Evolutionary conservation across 2,329 filamentous ascomycete genomes (phyloP).

Genomic region (Arthroderma sp.): DNA sequence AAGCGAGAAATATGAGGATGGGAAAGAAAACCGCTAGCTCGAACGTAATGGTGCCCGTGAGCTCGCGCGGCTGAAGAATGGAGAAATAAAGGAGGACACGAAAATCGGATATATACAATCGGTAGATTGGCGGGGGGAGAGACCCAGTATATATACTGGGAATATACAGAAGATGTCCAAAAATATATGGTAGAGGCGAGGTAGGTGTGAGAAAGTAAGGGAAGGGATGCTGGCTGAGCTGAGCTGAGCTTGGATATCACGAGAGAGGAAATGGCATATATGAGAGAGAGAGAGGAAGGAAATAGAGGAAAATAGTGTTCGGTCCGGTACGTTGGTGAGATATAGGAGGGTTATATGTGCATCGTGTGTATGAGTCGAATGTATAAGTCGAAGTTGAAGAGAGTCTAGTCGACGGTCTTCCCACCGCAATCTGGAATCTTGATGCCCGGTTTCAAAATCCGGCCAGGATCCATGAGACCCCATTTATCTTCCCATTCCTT

Average conservation of each 20-base stretch:
- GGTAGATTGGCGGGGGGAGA: too few relatives aligned
- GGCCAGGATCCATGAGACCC: constrained; percentile 77
- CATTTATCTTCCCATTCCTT: constrained; percentile 91
- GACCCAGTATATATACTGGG: not conserved
- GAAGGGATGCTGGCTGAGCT: too few relatives aligned
- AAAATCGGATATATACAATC: too few relatives aligned
- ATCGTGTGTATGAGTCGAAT: too few relatives aligned
- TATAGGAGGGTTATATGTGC: not conserved
- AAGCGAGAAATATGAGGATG: not conserved
- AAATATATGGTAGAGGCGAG: not conserved
- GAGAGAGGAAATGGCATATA: not conserved
- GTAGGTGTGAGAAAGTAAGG: too few relatives aligned
- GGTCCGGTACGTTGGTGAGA: too few relatives aligned
- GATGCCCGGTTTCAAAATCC: constrained; percentile 72
- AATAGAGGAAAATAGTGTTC: not conserved
- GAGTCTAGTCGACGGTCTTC: constrained; percentile 43
- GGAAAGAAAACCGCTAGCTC: not conserved
- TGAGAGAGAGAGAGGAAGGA: not conserved
- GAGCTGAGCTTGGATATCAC: too few relatives aligned
- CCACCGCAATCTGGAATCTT: constrained; percentile 80
- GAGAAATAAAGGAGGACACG: too few relatives aligned
- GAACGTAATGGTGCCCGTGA: not conserved
- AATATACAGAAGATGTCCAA: not conserved
- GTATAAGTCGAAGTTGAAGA: not conserved
- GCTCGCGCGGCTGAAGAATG: not conserved